Base-by-base conservation (phyloP, 2,329 filamentous ascomycete species). In the Calycina marina region DNA sequence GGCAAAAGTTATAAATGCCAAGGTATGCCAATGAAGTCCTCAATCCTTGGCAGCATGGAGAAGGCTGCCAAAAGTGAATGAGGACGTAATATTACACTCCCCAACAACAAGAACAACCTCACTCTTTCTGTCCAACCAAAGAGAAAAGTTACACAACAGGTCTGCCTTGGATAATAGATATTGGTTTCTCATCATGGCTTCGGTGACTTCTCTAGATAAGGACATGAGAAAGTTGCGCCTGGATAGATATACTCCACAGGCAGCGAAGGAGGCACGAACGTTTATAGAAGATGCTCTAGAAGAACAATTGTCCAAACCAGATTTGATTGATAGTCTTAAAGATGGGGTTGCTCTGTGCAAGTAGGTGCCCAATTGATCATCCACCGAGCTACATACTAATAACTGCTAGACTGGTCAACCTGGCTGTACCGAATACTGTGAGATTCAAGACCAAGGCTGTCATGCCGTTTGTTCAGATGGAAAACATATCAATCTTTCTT, bases 391-490 rank as follows among this genome's bases (percentile, higher is more conserved):
- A 10, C 30, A 13, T 18, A 28, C 35, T 41, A 37, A 41, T 28
- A 35, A 25, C 31, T 38, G 30, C 47, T 49, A 53, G 84, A 51
- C 74, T 96, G 32, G 71, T 83, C 49, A 96, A 93, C 52, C 66
- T 88, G 35, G 80, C 72, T 18, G 57, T 79, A 22, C 80, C 82
- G 15, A 71, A 77, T 11, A 81, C 82, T 18, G 71, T 93, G 58
- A 84, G 78, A 55, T 96, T 80, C 69, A 96, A 96, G 60, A 67
- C 43, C 6, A 49, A 78, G 52, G 93, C 86, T 1, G 61, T 74
- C 25, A 96, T 96, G 88, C 90, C 90, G 0, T 98, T 98, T 54
- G 88, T 96, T 25, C 90, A 98, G 58, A 96, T 96, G 86, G 90
- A 98, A 57, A 98, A 98, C 55, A 94, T 98, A 51, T 92, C 86